Conservation (phyloP, 2,329 filamentous ascomycete genomes). For the Penicillium sp. region DNA sequence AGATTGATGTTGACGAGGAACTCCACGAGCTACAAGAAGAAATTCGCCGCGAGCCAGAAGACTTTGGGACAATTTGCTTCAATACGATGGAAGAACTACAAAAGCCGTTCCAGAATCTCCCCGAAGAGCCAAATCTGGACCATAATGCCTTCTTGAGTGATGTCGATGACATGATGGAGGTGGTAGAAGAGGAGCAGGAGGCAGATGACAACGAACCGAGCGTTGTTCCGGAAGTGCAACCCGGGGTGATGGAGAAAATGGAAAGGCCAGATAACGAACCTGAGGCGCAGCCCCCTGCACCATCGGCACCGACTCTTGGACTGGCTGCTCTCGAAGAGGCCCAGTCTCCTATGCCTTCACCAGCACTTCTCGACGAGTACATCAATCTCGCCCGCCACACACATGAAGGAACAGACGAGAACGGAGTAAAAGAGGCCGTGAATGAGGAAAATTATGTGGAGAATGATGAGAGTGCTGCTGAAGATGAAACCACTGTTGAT, state of each 20-base stretch:
- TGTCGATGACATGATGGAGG: background rate
- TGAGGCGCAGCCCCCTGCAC: background rate
- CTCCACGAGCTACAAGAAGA: slow-evolving; percentile 14
- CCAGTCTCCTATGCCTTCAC: background rate
- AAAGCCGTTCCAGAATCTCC: slow-evolving; percentile 12
- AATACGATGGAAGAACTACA: slow-evolving; percentile 23
- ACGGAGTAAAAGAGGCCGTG: slow-evolving; percentile 10
- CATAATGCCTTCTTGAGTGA: slow-evolving; percentile 1
- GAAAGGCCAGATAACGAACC: background rate
- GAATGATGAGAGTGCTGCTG: slow-evolving; percentile 22
- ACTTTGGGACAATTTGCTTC: slow-evolving; percentile 25
- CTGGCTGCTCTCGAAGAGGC: slow-evolving; percentile 6
- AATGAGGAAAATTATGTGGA: slow-evolving; percentile 20
- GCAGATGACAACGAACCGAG: background rate
- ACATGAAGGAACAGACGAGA: slow-evolving; percentile 11
- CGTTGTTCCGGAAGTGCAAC: background rate
- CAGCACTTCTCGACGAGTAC: background rate
- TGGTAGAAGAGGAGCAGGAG: background rate
- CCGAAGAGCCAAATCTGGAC: background rate
- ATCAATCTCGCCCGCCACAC: background rate
- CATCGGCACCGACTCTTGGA: slow-evolving; percentile 7
- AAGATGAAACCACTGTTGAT: slow-evolving; percentile 18
- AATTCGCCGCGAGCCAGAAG: slow-evolving; percentile 15
- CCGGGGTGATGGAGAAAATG: background rate
- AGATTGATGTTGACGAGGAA: slow-evolving; percentile 14